Conservation (phyloP, 305 asterid genomes). For the Caryopteris hybrid region DNA sequence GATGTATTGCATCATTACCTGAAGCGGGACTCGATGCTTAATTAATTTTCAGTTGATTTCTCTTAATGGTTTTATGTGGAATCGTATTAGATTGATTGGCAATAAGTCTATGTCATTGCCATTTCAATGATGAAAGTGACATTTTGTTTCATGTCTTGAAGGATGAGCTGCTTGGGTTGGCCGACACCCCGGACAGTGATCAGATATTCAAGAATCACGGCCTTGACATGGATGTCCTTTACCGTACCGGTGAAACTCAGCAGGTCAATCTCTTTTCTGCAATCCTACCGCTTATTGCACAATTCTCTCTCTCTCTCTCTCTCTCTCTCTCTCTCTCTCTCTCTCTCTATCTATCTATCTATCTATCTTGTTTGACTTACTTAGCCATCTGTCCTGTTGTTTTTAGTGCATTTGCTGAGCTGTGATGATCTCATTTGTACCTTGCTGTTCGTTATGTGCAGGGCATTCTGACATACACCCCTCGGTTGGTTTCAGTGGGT, state of each 20-base stretch:
- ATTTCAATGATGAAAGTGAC: constrained; percentile 5
- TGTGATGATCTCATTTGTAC: neutral
- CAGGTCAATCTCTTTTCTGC: constrained; percentile 42
- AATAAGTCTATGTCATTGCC: neutral
- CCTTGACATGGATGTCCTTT: constrained; percentile 76
- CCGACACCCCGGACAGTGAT: constrained; percentile 55
- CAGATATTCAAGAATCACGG: constrained; percentile 49
- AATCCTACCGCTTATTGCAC: neutral
- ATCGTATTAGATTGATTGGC: neutral
- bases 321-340: no score
- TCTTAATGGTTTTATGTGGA: neutral
- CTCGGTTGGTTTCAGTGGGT: constrained; percentile 80
- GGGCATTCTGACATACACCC: constrained; percentile 85
- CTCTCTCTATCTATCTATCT: no score
- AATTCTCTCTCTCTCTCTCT: neutral
- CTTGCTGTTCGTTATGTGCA: constrained; percentile 31
- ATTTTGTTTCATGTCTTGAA: constrained; percentile 31
- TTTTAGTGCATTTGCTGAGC: constrained; percentile 10
- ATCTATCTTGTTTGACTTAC: neutral
- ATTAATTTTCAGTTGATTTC: neutral
- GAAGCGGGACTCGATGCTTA: neutral
- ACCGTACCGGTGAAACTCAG: constrained; percentile 82
- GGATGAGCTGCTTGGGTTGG: constrained; percentile 96
- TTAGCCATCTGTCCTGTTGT: neutral
- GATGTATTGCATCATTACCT: neutral